Evolutionary conservation across 2,329 filamentous ascomycete species (phyloP).

Genomic region (Microdochium paspali): DNA sequence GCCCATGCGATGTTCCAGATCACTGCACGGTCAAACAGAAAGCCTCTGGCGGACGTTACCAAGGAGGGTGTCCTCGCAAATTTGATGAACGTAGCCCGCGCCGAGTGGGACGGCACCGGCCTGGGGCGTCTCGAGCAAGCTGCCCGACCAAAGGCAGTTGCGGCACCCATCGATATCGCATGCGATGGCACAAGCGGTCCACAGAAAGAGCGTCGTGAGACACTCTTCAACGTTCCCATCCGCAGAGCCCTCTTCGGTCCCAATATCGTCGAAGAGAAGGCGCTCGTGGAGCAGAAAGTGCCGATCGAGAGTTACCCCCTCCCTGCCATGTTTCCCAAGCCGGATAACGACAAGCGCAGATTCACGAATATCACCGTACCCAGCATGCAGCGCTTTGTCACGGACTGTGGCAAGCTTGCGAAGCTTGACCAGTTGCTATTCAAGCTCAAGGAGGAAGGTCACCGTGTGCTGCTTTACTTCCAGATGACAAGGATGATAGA

Average conservation of each 20-base stretch:
- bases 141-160: slow-evolving; percentile 66
- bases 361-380: slow-evolving; percentile 90
- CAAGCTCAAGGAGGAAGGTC: slow-evolving; percentile 82
- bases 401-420: slow-evolving; percentile 91
- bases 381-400: slow-evolving; percentile 96
- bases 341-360: slow-evolving; percentile 70
- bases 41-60: slow-evolving; percentile 60
- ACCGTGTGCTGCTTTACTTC: slow-evolving; percentile 96
- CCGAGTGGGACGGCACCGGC: slow-evolving; percentile 58
- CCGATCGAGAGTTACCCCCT: slow-evolving; percentile 56
- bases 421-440: slow-evolving; percentile 81
- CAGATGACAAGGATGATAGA: slow-evolving; percentile 99
- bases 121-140: slow-evolving; percentile 74
- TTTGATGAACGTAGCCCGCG: slow-evolving; percentile 69
- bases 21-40: slow-evolving; percentile 55
- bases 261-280: slow-evolving; percentile 55
- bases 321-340: slow-evolving; percentile 60
- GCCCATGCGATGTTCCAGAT: slow-evolving; percentile 77
- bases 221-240: slow-evolving; percentile 69
- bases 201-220: slow-evolving; percentile 56
- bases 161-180: slow-evolving; percentile 75
- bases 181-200: slow-evolving; percentile 59
- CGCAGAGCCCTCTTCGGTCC: slow-evolving; percentile 68
- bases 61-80: slow-evolving; percentile 62
- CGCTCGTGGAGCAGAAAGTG: slow-evolving; percentile 64